These are phyloP conservation scores for Nelumbo lutea DNA, from an alignment of 164 flowering plant genomes.

Conservation along the genomic window DNA sequence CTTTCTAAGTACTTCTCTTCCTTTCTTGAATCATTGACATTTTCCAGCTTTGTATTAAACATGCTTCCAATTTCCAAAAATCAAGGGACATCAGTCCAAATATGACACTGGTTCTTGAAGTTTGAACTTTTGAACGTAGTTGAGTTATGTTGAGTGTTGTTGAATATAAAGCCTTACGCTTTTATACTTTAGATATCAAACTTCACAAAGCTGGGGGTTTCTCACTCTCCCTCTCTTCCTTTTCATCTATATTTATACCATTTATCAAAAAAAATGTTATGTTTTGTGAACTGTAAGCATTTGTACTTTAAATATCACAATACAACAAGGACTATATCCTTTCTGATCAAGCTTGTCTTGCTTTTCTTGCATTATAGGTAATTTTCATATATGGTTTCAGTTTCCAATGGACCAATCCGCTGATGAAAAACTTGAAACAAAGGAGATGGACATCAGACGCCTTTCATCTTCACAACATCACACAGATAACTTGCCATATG, in stretches of 20 bases:
- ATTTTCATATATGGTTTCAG: background rate
- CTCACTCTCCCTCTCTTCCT: too few relatives aligned
- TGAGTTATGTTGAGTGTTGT: too few relatives aligned
- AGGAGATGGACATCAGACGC: slow-evolving; percentile 35
- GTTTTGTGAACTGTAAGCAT: background rate
- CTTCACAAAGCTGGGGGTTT: too few relatives aligned
- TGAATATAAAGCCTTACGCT: too few relatives aligned
- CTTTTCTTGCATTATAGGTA: slow-evolving; percentile 16
- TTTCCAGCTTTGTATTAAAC: background rate
- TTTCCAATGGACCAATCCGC: slow-evolving; percentile 27
- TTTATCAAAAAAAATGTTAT: too few relatives aligned
- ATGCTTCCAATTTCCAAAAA: background rate
- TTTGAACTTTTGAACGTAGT: too few relatives aligned
- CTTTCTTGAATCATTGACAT: background rate
- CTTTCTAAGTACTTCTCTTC: background rate
- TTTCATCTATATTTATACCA: too few relatives aligned
- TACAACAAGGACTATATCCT: background rate
- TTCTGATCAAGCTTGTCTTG: slow-evolving; percentile 7
- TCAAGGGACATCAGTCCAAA: too few relatives aligned
- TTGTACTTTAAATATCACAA: background rate
- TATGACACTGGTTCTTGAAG: too few relatives aligned
- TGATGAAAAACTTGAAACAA: slow-evolving; percentile 26
- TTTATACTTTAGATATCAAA: too few relatives aligned
- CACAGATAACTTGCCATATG: slow-evolving; percentile 16
- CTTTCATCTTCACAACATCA: slow-evolving; percentile 28